A percentile compares a stretch with the other conserved stretches of the same genome.
These are phyloP conservation scores for Nothophoma quercina DNA, from an alignment of 2,329 filamentous ascomycete genomes.

Conservation along the genomic window DNA sequence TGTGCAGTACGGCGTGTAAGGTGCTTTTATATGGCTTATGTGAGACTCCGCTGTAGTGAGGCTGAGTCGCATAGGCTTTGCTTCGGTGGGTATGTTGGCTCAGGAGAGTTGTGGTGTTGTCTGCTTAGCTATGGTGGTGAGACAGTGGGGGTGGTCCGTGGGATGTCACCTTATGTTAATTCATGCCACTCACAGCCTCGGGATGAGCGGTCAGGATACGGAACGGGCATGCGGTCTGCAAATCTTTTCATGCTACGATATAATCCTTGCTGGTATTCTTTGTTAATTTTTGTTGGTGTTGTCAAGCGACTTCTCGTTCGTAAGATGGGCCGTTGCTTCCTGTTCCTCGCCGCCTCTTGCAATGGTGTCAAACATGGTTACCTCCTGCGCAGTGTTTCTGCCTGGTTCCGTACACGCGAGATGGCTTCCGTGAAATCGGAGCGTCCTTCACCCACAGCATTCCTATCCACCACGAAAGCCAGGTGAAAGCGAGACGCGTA, in stretches of 20 bases:
- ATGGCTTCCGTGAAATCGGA: background rate
- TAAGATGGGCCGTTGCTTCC: no score
- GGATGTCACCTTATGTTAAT: slow-evolving; percentile 12
- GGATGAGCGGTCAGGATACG: background rate
- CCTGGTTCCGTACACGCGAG: background rate
- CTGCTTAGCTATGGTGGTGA: slow-evolving; percentile 10
- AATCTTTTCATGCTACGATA: background rate
- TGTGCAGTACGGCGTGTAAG: background rate
- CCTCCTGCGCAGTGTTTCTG: background rate
- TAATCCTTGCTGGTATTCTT: background rate
- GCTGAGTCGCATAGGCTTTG: background rate
- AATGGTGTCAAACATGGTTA: background rate
- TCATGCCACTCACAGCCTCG: background rate
- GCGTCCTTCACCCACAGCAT: background rate
- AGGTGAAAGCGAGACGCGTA: slow-evolving; percentile 3
- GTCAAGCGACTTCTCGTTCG: background rate
- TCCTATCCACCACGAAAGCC: background rate
- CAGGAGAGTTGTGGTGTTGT: slow-evolving; percentile 7
- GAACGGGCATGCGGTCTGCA: background rate
- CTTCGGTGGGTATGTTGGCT: background rate
- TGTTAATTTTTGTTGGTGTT: background rate
- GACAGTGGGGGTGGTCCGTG: slow-evolving; percentile 16
- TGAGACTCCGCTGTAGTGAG: slow-evolving; percentile 1
- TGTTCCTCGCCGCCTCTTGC: background rate
- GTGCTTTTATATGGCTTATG: background rate